Evolutionary conservation across 2,329 filamentous ascomycete genomes (phyloP).

Genomic region (Clonostachys sp.): DNA sequence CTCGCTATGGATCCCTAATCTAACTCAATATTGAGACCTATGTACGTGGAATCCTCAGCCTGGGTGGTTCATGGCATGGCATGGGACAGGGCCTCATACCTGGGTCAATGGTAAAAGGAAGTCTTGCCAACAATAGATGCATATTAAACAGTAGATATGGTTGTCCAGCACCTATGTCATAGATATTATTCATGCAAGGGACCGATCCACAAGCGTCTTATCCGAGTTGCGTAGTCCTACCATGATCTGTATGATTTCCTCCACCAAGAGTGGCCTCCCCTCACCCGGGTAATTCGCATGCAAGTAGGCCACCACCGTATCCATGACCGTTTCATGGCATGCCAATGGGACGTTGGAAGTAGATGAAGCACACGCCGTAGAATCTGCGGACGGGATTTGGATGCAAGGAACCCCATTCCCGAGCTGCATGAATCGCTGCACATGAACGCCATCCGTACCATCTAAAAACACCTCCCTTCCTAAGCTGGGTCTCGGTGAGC

Average conservation of each 20-base stretch:
- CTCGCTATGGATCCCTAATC: too few relatives aligned
- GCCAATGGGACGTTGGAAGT: not conserved
- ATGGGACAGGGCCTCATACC: too few relatives aligned
- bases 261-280: conserved; percentile 2
- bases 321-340: not conserved
- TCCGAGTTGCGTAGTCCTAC: conserved; percentile 3
- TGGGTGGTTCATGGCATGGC: too few relatives aligned
- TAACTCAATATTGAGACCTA: too few relatives aligned
- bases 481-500: not conserved
- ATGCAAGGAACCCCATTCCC: not conserved
- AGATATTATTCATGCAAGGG: too few relatives aligned
- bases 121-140: too few relatives aligned
- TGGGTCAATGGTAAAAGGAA: too few relatives aligned
- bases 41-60: too few relatives aligned
- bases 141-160: too few relatives aligned
- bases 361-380: too few relatives aligned
- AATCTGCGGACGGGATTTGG: too few relatives aligned
- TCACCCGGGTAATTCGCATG: conserved; percentile 1
- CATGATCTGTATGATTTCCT: conserved; percentile 7
- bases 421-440: conserved; percentile 1
- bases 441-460: not conserved
- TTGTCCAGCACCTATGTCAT: too few relatives aligned
- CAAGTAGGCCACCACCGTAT: conserved; percentile 2
- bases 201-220: not conserved
- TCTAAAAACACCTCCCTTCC: not conserved